Percentiles rank a stretch among this genome's conserved stretches.
These are phyloP conservation scores for Fragilariopsis cylindrus DNA, from an alignment of 108 stramenopile genomes.

Conservation along the genomic window DNA sequence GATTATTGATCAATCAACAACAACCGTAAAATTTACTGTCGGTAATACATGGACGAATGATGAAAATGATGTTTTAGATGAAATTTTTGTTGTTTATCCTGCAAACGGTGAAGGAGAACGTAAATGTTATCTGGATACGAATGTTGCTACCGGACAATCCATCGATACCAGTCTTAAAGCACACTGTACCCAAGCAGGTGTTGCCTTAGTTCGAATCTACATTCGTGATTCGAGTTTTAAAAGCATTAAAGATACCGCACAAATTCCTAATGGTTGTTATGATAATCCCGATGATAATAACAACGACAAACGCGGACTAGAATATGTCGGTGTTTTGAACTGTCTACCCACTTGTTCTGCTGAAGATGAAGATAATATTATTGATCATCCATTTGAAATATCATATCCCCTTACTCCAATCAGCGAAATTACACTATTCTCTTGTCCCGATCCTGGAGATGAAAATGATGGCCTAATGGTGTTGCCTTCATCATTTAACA, in stretches of 20 bases:
- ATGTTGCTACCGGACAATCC: background rate
- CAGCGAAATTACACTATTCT: background rate
- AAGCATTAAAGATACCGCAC: background rate
- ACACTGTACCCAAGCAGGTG: background rate
- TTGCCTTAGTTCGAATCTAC: conserved; percentile 1
- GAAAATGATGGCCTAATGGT: background rate
- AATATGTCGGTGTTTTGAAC: background rate
- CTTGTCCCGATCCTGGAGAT: conserved; percentile 1
- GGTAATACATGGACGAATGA: background rate
- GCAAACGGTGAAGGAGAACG: background rate
- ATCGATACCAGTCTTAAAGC: conserved; percentile 1
- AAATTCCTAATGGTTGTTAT: background rate
- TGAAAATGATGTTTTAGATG: background rate
- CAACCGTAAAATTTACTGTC: background rate
- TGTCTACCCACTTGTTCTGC: background rate
- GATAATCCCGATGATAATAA: background rate
- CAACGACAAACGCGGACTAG: background rate
- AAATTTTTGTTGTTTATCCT: conserved; percentile 3
- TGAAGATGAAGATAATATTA: background rate
- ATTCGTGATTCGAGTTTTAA: conserved; percentile 2
- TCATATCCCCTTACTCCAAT: background rate
- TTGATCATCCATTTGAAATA: background rate
- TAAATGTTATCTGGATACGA: background rate
- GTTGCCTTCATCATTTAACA: background rate
- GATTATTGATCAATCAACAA: background rate